These are phyloP conservation scores for Niebla homalea DNA, from an alignment of 495 filamentous ascomycete species.

Conservation along the genomic window DNA sequence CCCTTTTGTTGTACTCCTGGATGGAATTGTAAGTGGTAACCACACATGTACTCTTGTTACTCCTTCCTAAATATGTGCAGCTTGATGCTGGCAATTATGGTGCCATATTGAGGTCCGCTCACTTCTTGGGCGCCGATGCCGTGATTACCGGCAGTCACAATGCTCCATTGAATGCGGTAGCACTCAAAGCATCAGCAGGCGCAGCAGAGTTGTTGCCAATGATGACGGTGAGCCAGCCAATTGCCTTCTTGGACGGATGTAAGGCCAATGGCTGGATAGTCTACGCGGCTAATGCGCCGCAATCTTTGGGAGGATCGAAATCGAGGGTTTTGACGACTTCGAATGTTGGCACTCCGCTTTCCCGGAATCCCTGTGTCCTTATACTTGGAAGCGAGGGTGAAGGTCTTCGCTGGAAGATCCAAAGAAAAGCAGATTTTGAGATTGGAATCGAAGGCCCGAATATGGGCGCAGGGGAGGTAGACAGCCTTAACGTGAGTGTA, in stretches of 20 bases:
- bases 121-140: conserved; percentile 74
- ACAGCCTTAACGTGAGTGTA: conserved; percentile 81
- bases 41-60: not conserved
- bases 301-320: not conserved
- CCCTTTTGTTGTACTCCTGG: conserved; percentile 68
- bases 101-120: conserved; percentile 70
- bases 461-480: conserved; percentile 35
- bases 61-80: conserved; percentile 14
- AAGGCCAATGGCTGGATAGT: conserved; percentile 65
- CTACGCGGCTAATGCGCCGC: conserved; percentile 60
- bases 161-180: conserved; percentile 57
- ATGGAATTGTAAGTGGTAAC: conserved; percentile 44
- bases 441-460: conserved; percentile 41
- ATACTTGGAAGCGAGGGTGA: conserved; percentile 75
- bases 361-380: conserved; percentile 53
- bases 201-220: conserved; percentile 67
- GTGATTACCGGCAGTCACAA: conserved; percentile 54
- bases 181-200: conserved; percentile 76
- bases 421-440: conserved; percentile 46
- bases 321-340: conserved; percentile 12
- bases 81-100: conserved; percentile 84
- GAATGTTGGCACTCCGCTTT: conserved; percentile 31
- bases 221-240: conserved; percentile 49
- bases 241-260: conserved; percentile 54
- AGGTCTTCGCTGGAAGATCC: conserved; percentile 50